A percentile compares a stretch with the other conserved stretches of the same genome.
Evolutionary conservation across 1,139 yeast genomes (phyloP).

Genomic region (Lodderomyces beijingensis): DNA sequence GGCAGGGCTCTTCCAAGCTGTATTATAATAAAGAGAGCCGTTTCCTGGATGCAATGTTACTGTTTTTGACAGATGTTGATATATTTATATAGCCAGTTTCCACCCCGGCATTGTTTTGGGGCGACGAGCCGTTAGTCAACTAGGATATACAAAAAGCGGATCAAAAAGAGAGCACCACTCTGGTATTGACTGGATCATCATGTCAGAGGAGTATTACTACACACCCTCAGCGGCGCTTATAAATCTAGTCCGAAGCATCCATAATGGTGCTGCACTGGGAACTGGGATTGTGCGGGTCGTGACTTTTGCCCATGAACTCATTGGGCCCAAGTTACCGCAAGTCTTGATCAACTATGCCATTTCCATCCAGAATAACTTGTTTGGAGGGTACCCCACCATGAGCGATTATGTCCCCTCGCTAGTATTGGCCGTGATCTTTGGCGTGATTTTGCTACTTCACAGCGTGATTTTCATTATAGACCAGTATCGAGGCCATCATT

Average conservation of each 20-base stretch:
- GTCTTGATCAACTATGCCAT: slow-evolving; percentile 17
- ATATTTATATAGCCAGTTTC: no score
- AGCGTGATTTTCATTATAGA: slow-evolving; percentile 26
- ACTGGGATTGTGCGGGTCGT: slow-evolving; percentile 21
- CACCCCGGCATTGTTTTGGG: no score
- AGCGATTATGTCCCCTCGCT: slow-evolving; percentile 29
- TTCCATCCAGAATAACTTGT: slow-evolving; percentile 23
- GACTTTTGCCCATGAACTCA: slow-evolving; percentile 17
- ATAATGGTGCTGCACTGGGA: slow-evolving; percentile 18
- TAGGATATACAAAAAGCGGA: no score
- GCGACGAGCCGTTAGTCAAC: no score
- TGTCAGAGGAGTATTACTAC: slow-evolving; percentile 9
- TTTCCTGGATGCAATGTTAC: slow-evolving; percentile 1
- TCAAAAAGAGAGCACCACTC: no score
- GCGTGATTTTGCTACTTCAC: slow-evolving; percentile 23
- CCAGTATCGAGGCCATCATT: slow-evolving; percentile 32
- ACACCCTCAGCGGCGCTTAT: slow-evolving; percentile 19
- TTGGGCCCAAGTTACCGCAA: slow-evolving; percentile 23
- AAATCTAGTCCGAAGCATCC: slow-evolving; percentile 12
- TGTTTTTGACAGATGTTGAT: neutral
- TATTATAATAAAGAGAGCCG: no score
- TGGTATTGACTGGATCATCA: no score
- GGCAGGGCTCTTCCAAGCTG: no score
- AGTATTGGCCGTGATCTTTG: slow-evolving; percentile 29
- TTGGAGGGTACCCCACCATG: slow-evolving; percentile 32